phyloP scores from a whole-genome alignment of 208 protist genomes.

The Balamuthia mandrillaris region DNA sequence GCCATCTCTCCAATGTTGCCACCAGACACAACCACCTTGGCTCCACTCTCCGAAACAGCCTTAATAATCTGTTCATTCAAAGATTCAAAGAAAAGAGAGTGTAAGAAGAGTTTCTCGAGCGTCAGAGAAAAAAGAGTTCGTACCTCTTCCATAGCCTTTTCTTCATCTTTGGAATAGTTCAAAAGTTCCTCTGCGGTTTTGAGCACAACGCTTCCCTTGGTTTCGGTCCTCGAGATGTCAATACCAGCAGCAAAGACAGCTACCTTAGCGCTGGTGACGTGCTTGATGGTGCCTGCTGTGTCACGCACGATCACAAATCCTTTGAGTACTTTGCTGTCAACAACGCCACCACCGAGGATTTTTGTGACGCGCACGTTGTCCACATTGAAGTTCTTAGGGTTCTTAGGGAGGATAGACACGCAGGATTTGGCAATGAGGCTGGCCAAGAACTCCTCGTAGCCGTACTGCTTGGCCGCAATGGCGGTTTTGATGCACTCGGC shows the following conservation, averaged over 20 bases:
- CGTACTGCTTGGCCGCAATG: slow-evolving; percentile 90
- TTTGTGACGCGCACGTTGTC: slow-evolving; percentile 99
- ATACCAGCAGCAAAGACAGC: slow-evolving; percentile 96
- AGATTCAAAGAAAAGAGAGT: background rate
- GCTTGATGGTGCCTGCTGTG: slow-evolving; percentile 86
- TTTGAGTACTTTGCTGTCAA: slow-evolving; percentile 87
- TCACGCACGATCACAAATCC: slow-evolving; percentile 95
- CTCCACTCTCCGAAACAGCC: slow-evolving; percentile 90
- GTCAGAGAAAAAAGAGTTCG: background rate
- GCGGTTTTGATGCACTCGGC: slow-evolving; percentile 40
- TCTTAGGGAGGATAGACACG: slow-evolving; percentile 91
- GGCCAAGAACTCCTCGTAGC: slow-evolving; percentile 91
- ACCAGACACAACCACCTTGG: slow-evolving; percentile 96
- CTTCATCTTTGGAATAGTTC: slow-evolving; percentile 93
- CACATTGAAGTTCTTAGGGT: slow-evolving; percentile 93
- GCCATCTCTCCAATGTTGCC: slow-evolving; percentile 95
- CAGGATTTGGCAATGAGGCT: slow-evolving; percentile 91
- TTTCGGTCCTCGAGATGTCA: slow-evolving; percentile 95
- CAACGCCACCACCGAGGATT: slow-evolving; percentile 91
- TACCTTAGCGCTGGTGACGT: slow-evolving; percentile 92
- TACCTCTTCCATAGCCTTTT: slow-evolving; percentile 93
- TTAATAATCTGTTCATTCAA: slow-evolving; percentile 76
- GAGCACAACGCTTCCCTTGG: slow-evolving; percentile 96
- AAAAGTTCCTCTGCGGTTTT: slow-evolving; percentile 95
- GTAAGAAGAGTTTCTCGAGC: background rate